Evolutionary conservation across 2,329 filamentous ascomycete genomes (phyloP), one percentile per base, ranked within the genome.

Genomic region (Epichloe hybrida): DNA sequence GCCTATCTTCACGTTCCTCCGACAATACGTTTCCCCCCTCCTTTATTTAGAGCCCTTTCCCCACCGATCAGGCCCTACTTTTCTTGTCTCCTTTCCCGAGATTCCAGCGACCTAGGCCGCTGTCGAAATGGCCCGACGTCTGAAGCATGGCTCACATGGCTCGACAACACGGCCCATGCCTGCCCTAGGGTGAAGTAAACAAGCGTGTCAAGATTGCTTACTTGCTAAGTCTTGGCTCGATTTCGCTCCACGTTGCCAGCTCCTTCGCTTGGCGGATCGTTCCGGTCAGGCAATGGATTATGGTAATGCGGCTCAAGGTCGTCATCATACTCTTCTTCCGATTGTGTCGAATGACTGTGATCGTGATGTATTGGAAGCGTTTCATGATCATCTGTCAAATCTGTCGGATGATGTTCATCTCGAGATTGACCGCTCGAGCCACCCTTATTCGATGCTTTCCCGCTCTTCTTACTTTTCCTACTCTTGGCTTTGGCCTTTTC

Each of bases 401-500:
- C 56, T 3, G 50, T 35, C 11, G 57, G 59, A 21, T 52, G 50
- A 39, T 62, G 60, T 13, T 57, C 56, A 8, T 58, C 46, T 36
- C 52, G 55, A n/a, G 60, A 57, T 15, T 56, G 54, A 9, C 47
- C 48, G n/a, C 51, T 57, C 5, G 63, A 59, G 5, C 56, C 56
- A n/a, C 59, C 61, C 51, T 62, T 65, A 12, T 53, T 52, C 6
- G 58, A 50, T 12, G 58, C 52, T 66, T 93, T 95, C 58, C 72
- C 79, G 27, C 77, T 76, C 71, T 95, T 96, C 72, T 87, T 95
- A 48, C 83, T 84, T 70, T 95, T 96, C 35, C 89, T 79, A 49
- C 85, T 86, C 71, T 95, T 95, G 72, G 89, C 87, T 71, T 95
- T 95, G 21, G 90, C 89, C 68, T 96, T 95, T 64, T 96, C 91